These are phyloP conservation scores for Candida sanyaensis DNA, from an alignment of 1,139 yeast species.

Conservation along the genomic window DNA sequence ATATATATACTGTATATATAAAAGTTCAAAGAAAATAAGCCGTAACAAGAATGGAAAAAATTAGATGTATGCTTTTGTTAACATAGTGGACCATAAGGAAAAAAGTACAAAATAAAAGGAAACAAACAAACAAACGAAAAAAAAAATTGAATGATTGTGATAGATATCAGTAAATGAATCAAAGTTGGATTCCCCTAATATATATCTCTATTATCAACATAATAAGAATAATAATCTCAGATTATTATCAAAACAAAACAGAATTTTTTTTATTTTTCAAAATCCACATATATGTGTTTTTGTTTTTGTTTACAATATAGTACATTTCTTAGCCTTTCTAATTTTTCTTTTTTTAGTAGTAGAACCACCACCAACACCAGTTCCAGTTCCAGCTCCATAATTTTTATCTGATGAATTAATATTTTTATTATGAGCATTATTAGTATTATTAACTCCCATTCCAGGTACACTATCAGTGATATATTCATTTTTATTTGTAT, in stretches of 20 bases:
- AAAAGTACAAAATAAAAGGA: neutral
- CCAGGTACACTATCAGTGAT: conserved; percentile 6
- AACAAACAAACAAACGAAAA: too few species aligned
- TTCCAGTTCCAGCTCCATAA: conserved; percentile 4
- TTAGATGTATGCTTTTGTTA: too few species aligned
- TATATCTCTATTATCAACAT: neutral
- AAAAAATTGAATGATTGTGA: neutral
- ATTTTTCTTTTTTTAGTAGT: conserved; percentile 30
- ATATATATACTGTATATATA: neutral
- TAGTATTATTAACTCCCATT: conserved; percentile 3
- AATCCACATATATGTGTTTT: too few species aligned
- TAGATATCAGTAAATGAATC: too few species aligned
- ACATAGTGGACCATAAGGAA: neutral
- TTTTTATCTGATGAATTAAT: neutral
- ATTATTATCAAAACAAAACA: too few species aligned
- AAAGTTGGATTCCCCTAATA: neutral
- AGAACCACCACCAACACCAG: neutral
- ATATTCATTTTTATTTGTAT: conserved; percentile 10
- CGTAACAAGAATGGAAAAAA: too few species aligned
- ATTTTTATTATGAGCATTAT: neutral
- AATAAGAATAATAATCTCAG: neutral
- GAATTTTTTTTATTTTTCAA: too few species aligned
- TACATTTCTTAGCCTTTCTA: conserved; percentile 49
- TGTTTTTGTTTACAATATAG: conserved; percentile 53
- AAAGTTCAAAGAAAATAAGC: neutral